A percentile compares a stretch with the other conserved stretches of the same genome.
phyloP scores from a whole-genome alignment of 208 protist genomes.

The Wallacemonas sp. region DNA sequence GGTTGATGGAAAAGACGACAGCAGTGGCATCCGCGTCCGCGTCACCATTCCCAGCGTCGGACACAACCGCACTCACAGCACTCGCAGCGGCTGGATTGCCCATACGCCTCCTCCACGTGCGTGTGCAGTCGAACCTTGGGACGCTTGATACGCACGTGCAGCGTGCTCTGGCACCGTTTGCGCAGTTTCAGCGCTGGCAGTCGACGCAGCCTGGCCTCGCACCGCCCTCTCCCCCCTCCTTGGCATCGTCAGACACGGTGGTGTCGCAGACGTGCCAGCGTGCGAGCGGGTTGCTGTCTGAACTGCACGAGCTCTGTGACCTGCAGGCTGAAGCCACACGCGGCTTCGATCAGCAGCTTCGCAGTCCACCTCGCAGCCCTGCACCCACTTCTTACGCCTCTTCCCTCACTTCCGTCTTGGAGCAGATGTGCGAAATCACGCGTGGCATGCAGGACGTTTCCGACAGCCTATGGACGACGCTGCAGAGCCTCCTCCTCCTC shows the following conservation, averaged over 20 bases:
- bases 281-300: not conserved
- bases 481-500: conserved; percentile 6
- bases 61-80: not conserved
- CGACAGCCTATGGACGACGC: conserved; percentile 17
- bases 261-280: not conserved
- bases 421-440: conserved; percentile 29
- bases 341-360: conserved; percentile 23
- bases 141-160: not conserved
- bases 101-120: conserved; percentile 2
- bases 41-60: not conserved
- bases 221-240: too few relatives aligned
- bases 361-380: not conserved
- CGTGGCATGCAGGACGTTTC: conserved; percentile 19
- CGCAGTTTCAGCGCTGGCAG: not conserved
- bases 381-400: not conserved
- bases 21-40: not conserved
- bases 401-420: not conserved
- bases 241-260: too few relatives aligned
- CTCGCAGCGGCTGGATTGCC: conserved; percentile 7
- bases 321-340: conserved; percentile 30
- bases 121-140: conserved; percentile 7
- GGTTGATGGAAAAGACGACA: not conserved
- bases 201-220: not conserved
- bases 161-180: not conserved
- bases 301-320: conserved; percentile 14